phyloP scores from a whole-genome alignment of 345 rosid species.

The Pugionium dolabratum region DNA sequence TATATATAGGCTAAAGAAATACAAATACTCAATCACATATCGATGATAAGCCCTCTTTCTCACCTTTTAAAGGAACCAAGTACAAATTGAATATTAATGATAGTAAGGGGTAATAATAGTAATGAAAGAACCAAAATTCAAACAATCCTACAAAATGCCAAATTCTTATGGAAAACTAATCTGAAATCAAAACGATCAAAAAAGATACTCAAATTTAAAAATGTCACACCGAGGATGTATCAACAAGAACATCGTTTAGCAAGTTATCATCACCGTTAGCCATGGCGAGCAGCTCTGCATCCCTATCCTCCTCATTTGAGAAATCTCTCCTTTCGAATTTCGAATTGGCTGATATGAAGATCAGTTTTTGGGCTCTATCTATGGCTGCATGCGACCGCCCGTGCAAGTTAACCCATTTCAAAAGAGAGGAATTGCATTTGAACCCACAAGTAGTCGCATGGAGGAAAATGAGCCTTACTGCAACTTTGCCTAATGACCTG shows the following conservation, averaged over 20 bases:
- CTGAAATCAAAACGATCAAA: slow-evolving; percentile 56
- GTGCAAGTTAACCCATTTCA: slow-evolving; percentile 73
- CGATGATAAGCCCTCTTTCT: slow-evolving; percentile 17
- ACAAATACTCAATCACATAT: slow-evolving; percentile 28
- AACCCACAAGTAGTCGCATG: slow-evolving; percentile 88
- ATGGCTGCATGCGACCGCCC: slow-evolving; percentile 67
- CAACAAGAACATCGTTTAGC: slow-evolving; percentile 85
- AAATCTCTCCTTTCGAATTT: slow-evolving; percentile 83
- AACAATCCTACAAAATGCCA: slow-evolving; percentile 37
- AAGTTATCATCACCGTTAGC: slow-evolving; percentile 86
- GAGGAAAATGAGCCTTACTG: slow-evolving; percentile 94
- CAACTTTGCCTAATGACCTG: slow-evolving; percentile 88
- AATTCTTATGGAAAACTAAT: slow-evolving; percentile 46
- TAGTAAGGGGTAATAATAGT: slow-evolving; percentile 17
- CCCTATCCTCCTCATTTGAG: slow-evolving; percentile 81
- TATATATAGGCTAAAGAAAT: slow-evolving; percentile 3
- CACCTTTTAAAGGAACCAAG: slow-evolving; percentile 25
- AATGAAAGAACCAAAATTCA: too few species aligned
- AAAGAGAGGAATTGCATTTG: slow-evolving; percentile 79
- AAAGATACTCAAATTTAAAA: slow-evolving; percentile 39
- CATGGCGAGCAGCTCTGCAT: slow-evolving; percentile 79
- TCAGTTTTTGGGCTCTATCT: slow-evolving; percentile 82
- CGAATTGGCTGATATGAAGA: slow-evolving; percentile 86
- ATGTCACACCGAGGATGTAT: slow-evolving; percentile 53
- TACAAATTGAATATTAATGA: slow-evolving; percentile 37